These are phyloP conservation scores for Leavenworthia alabamica DNA, from an alignment of 345 rosid genomes.

Conservation along the genomic window DNA sequence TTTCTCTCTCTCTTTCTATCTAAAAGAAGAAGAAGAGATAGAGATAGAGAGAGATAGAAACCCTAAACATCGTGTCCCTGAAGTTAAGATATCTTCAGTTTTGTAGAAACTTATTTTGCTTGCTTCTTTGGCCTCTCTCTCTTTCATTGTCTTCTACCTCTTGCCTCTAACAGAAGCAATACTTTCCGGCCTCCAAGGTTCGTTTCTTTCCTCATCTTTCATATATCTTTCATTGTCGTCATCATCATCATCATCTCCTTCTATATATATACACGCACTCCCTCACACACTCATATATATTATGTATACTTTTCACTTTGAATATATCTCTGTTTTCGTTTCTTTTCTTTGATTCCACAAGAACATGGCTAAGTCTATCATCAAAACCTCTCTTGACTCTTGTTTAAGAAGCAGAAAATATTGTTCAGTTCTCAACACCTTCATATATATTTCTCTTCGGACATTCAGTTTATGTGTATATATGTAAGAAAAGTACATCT, in stretches of 20 bases:
- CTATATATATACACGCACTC: neutral
- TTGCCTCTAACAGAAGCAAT: constrained; percentile 34
- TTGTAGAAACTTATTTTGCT: constrained; percentile 27
- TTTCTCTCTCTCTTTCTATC: constrained; percentile 18
- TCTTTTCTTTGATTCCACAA: constrained; percentile 17
- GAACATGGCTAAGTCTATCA: constrained; percentile 22
- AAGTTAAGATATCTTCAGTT: constrained; percentile 46
- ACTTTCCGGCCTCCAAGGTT: constrained; percentile 39
- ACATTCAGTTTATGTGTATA: neutral
- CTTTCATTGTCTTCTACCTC: constrained; percentile 38
- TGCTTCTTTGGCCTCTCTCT: constrained; percentile 25
- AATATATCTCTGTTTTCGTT: constrained; percentile 16
- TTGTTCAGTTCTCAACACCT: neutral
- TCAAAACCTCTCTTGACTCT: neutral
- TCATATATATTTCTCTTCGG: constrained; percentile 10
- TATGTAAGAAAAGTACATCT: constrained; percentile 16
- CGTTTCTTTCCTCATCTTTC: constrained; percentile 20
- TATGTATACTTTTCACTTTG: constrained; percentile 5
- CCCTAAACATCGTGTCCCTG: constrained; percentile 53
- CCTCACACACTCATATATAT: neutral
- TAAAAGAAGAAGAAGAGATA: constrained; percentile 21
- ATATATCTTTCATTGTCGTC: constrained; percentile 22
- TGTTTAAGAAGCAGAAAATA: neutral
- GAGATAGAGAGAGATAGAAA: constrained; percentile 27
- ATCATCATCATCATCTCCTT: constrained; percentile 8